phyloP scores from a whole-genome alignment of 345 rosid genomes.

The Gossypium sturtianum region DNA sequence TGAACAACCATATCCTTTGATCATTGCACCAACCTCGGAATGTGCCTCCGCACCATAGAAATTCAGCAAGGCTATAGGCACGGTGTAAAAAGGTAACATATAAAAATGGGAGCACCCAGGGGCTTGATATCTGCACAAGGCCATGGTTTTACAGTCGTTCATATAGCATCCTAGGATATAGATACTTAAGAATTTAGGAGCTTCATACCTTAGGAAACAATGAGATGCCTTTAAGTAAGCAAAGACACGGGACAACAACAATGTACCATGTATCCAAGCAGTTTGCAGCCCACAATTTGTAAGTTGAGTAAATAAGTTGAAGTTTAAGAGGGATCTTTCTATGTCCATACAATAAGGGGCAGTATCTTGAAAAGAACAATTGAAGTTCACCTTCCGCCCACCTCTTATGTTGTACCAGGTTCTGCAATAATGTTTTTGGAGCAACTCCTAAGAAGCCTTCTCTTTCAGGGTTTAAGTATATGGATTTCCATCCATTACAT shows the following conservation, averaged over 20 bases:
- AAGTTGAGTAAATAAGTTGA: not conserved
- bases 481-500: slow-evolving; percentile 47
- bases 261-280: slow-evolving; percentile 29
- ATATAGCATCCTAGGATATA: too few relatives aligned
- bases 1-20: too few relatives aligned
- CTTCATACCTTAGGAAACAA: too few relatives aligned
- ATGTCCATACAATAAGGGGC: not conserved
- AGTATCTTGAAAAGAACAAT: not conserved
- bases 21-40: too few relatives aligned
- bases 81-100: too few relatives aligned
- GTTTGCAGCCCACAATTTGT: slow-evolving; percentile 13
- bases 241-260: slow-evolving; percentile 34
- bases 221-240: too few relatives aligned
- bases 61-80: too few relatives aligned
- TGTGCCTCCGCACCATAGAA: too few relatives aligned
- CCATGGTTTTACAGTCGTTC: too few relatives aligned
- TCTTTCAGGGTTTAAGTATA: slow-evolving; percentile 26
- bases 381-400: not conserved
- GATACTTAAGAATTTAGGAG: too few relatives aligned
- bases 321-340: slow-evolving; percentile 3
- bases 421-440: slow-evolving; percentile 22
- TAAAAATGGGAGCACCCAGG: too few relatives aligned
- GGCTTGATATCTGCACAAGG: too few relatives aligned
- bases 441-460: slow-evolving; percentile 35
- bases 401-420: not conserved